phyloP scores from a whole-genome alignment of 352 stramenopile genomes.

The Peronospora farinosa region DNA sequence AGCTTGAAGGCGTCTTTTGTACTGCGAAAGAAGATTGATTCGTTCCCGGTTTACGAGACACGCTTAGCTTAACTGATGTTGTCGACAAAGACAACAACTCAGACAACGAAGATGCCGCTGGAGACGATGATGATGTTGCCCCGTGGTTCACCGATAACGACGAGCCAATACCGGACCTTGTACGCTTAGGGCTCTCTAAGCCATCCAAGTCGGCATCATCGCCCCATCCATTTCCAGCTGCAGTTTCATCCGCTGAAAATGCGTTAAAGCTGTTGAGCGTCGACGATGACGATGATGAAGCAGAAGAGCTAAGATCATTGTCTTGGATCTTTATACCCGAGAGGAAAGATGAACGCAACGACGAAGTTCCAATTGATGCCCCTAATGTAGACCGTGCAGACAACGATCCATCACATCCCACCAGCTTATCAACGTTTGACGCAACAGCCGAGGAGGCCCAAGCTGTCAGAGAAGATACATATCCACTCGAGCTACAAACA shows the following conservation, averaged over 20 bases:
- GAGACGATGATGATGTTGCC: conserved; percentile 21
- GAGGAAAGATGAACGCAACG: conserved; percentile 29
- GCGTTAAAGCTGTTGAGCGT: conserved; percentile 28
- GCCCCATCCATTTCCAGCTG: conserved; percentile 55
- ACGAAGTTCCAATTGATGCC: conserved; percentile 7
- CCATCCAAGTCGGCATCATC: conserved; percentile 55
- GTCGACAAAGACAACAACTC: conserved; percentile 35
- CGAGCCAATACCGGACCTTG: conserved; percentile 23
- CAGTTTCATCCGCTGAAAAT: conserved; percentile 43
- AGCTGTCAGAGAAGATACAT: conserved; percentile 62
- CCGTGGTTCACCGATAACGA: conserved; percentile 25
- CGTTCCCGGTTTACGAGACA: conserved; percentile 20
- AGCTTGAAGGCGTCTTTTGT: conserved; percentile 13
- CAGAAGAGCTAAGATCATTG: conserved; percentile 12
- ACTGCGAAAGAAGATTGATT: conserved; percentile 3
- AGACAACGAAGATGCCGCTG: conserved; percentile 22
- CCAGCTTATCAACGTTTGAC: conserved; percentile 65
- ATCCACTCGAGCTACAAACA: conserved; percentile 35
- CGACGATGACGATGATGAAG: conserved; percentile 11
- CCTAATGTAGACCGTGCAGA: conserved; percentile 17
- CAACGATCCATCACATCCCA: conserved; percentile 34
- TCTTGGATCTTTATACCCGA: conserved; percentile 14
- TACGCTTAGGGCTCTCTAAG: conserved; percentile 36
- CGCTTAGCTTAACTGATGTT: conserved; percentile 48
- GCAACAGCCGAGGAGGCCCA: conserved; percentile 65